Conservation (phyloP, 2,329 filamentous ascomycete genomes). For the Thielaviopsis populi region DNA sequence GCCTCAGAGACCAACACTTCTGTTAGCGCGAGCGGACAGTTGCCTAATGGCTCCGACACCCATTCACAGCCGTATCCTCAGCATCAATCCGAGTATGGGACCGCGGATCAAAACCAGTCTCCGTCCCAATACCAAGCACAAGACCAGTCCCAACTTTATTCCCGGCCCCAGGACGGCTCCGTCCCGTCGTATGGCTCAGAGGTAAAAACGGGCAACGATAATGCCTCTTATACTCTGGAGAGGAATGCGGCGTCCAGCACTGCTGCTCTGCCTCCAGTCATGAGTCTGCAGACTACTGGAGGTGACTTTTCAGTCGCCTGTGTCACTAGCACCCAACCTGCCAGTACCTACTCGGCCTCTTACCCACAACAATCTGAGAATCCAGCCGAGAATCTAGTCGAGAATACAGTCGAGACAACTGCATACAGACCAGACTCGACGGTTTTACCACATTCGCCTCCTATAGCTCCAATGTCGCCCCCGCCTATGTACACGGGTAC, state of each 20-base stretch:
- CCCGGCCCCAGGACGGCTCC: neutral
- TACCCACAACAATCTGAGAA: neutral
- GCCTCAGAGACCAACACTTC: neutral
- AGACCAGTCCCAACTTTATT: neutral
- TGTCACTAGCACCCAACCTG: neutral
- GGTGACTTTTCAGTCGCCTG: neutral
- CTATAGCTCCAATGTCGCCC: neutral
- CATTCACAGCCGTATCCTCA: neutral
- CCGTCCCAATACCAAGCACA: too few relatives aligned
- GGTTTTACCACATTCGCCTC: neutral
- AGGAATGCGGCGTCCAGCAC: neutral
- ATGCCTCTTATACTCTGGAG: neutral
- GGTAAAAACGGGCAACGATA: neutral
- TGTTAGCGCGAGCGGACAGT: neutral
- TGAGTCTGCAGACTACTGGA: neutral
- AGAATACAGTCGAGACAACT: too few relatives aligned
- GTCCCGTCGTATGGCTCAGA: neutral
- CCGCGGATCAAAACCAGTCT: too few relatives aligned
- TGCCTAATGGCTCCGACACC: neutral
- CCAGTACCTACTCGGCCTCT: neutral
- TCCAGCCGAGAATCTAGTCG: too few relatives aligned
- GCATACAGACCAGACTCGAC: neutral
- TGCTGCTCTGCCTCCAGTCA: neutral
- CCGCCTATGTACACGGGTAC: neutral
- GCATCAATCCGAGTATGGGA: neutral